Evolutionary conservation across 441 rosid genomes (phyloP).

Genomic region (Euphorbia celastroides): DNA sequence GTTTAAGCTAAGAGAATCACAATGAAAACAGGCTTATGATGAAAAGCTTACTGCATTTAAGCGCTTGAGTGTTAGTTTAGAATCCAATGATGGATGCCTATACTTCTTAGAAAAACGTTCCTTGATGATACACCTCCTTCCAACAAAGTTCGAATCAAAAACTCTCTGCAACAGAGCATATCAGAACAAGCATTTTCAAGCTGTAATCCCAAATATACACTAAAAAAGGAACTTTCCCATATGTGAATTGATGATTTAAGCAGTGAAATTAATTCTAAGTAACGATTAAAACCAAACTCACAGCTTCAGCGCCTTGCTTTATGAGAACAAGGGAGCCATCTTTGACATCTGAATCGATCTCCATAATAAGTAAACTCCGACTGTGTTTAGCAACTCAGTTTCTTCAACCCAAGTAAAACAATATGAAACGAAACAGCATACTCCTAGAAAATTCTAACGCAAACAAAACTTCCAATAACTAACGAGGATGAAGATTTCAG

Average conservation of each 20-base stretch:
- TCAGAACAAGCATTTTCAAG: constrained; percentile 10
- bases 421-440: no score
- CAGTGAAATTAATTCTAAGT: not conserved
- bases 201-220: not conserved
- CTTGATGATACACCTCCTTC: constrained; percentile 66
- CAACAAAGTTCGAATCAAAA: constrained; percentile 70
- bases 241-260: not conserved
- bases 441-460: no score
- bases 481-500: no score
- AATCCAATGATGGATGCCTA: constrained; percentile 81
- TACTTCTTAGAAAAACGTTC: constrained; percentile 95
- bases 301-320: constrained; percentile 99
- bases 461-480: no score
- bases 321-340: constrained; percentile 48
- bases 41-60: constrained; percentile 72
- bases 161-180: constrained; percentile 49
- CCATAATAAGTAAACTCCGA: no score
- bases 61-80: constrained; percentile 76
- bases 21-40: not conserved
- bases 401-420: not conserved
- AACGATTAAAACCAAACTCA: constrained; percentile 30
- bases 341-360: constrained; percentile 25
- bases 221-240: no score
- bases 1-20: not conserved
- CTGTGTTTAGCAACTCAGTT: no score